A percentile compares a stretch with the other conserved stretches of the same genome.
Conservation (phyloP, 164 flowering plant genomes). For the Magnolia officinalis region DNA sequence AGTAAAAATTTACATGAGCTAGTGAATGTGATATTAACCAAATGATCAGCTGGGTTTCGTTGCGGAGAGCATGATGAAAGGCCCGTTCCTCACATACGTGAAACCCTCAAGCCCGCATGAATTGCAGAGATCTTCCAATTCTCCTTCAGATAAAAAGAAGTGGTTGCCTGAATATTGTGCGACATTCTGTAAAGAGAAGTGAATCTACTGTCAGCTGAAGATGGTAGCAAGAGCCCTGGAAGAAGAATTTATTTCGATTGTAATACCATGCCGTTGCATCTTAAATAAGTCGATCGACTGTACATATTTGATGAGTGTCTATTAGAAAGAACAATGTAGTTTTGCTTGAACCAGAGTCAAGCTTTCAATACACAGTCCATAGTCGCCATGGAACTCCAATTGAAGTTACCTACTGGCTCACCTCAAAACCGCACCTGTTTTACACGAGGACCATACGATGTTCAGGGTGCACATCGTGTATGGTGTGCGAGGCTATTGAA, state of each 20-base stretch:
- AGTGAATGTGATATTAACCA: not conserved
- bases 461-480: too few species aligned
- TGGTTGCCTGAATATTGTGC: conserved; percentile 47
- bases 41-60: conserved; percentile 48
- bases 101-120: conserved; percentile 68
- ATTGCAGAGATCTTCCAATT: conserved; percentile 74
- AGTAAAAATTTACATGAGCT: not conserved
- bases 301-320: too few species aligned
- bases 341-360: too few species aligned
- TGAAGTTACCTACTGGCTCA: too few species aligned
- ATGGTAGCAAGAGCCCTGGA: not conserved
- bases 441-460: too few species aligned
- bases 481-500: too few species aligned
- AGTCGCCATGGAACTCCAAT: too few species aligned
- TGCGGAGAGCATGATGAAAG: conserved; percentile 75
- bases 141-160: conserved; percentile 53
- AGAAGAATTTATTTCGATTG: not conserved
- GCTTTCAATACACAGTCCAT: too few species aligned
- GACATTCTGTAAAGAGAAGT: conserved; percentile 30
- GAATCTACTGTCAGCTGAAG: not conserved
- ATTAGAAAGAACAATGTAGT: too few species aligned
- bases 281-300: not conserved
- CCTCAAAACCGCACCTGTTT: too few species aligned
- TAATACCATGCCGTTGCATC: not conserved
- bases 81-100: conserved; percentile 52